These are phyloP conservation scores for Laguncularia racemosa DNA, from an alignment of 345 rosid species.

Conservation along the genomic window DNA sequence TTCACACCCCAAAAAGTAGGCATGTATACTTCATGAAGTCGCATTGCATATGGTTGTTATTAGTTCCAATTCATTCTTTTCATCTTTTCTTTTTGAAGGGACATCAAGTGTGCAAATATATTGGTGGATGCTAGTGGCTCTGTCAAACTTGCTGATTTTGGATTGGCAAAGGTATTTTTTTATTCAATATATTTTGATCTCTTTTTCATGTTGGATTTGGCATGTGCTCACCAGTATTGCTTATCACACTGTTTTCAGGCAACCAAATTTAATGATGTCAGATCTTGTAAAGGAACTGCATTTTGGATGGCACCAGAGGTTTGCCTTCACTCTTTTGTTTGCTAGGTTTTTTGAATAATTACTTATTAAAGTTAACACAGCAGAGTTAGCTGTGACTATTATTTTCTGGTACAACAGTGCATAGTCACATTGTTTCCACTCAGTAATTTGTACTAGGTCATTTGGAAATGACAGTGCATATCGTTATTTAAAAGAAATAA, in stretches of 20 bases:
- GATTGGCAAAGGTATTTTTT: slow-evolving; percentile 74
- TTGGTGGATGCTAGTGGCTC: slow-evolving; percentile 74
- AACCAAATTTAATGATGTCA: slow-evolving; percentile 44
- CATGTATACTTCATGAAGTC: no score
- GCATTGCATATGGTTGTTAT: background rate
- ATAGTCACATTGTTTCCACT: no score
- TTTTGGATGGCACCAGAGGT: slow-evolving; percentile 99
- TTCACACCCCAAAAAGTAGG: no score
- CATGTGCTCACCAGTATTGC: background rate
- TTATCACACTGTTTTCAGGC: slow-evolving; percentile 4
- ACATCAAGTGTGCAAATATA: slow-evolving; percentile 88
- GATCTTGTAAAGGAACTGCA: slow-evolving; percentile 72
- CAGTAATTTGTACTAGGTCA: no score
- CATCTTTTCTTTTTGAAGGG: slow-evolving; percentile 36
- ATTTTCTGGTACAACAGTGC: no score
- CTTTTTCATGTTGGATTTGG: no score
- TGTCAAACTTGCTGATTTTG: slow-evolving; percentile 94
- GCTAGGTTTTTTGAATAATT: no score
- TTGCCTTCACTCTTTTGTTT: slow-evolving; percentile 5
- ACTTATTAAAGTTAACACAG: no score
- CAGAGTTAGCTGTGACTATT: no score
- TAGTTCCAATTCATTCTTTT: background rate
- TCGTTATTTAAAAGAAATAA: no score
- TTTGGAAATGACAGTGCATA: no score
- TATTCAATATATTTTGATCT: no score